These are phyloP conservation scores for Tolypocladium guangdongense DNA, from an alignment of 2,329 filamentous ascomycete genomes.

Conservation along the genomic window DNA sequence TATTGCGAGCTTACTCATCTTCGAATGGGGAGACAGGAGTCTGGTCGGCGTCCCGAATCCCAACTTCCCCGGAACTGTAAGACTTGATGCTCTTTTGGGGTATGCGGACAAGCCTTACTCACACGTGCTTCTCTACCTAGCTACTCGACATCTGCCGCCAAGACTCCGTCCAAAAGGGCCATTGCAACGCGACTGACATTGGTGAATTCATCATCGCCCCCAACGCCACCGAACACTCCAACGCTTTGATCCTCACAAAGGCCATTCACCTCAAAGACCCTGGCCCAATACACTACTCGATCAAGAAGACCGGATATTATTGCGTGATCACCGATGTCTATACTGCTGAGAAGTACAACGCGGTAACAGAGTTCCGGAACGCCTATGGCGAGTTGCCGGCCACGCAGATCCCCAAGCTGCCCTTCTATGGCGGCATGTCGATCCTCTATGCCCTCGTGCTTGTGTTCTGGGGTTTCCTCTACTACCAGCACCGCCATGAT, in stretches of 20 bases:
- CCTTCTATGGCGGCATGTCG: constrained; percentile 90
- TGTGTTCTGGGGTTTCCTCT: constrained; percentile 82
- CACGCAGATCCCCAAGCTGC: constrained; percentile 90
- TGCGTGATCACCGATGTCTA: constrained; percentile 75
- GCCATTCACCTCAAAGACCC: constrained; percentile 74
- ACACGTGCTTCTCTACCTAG: constrained; percentile 9
- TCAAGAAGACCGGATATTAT: constrained; percentile 91
- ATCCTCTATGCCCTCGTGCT: constrained; percentile 86
- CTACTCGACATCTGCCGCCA: constrained; percentile 60
- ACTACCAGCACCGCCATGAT: constrained; percentile 87
- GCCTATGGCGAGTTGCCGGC: constrained; percentile 92
- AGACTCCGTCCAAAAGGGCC: constrained; percentile 52
- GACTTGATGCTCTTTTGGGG: constrained; percentile 23
- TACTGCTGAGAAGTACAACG: constrained; percentile 58
- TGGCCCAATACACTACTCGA: constrained; percentile 64
- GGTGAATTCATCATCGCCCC: constrained; percentile 75
- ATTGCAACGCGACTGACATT: constrained; percentile 67
- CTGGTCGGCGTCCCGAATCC: constrained; percentile 61
- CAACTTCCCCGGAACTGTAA: constrained; percentile 22
- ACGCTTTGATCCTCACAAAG: constrained; percentile 63
- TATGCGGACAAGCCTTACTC: background rate
- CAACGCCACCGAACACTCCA: constrained; percentile 62
- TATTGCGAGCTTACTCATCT: constrained; percentile 75
- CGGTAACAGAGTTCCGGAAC: constrained; percentile 85
- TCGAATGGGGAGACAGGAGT: constrained; percentile 82